phyloP scores from a whole-genome alignment of 1,139 yeast genomes.

The Kodamaea suecica region DNA sequence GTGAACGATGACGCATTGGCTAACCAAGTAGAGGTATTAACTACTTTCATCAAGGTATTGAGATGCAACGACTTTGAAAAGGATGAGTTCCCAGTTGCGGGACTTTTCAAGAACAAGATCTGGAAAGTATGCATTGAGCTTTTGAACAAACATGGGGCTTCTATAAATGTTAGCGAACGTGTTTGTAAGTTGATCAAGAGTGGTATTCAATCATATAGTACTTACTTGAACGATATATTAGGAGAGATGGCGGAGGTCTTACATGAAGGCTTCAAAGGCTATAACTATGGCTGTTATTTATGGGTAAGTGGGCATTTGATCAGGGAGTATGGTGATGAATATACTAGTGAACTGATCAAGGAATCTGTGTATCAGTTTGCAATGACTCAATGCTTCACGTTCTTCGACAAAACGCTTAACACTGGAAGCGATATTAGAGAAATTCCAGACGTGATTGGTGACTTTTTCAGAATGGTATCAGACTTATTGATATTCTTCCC shows the following conservation, averaged over 20 bases:
- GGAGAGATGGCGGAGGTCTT: slow-evolving; percentile 61
- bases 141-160: slow-evolving; percentile 52
- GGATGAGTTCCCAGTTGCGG: slow-evolving; percentile 53
- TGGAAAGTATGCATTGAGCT: slow-evolving; percentile 58
- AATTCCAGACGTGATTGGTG: slow-evolving; percentile 79
- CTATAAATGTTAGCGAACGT: slow-evolving; percentile 68
- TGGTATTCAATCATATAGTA: slow-evolving; percentile 63
- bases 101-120: slow-evolving; percentile 49
- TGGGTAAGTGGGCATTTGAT: slow-evolving; percentile 89
- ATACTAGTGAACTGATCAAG: slow-evolving; percentile 33
- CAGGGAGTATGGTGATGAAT: slow-evolving; percentile 72
- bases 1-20: slow-evolving; percentile 36
- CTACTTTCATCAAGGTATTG: slow-evolving; percentile 66
- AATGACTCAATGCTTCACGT: slow-evolving; percentile 41
- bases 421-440: slow-evolving; percentile 31
- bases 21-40: slow-evolving; percentile 71
- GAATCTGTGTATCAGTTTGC: slow-evolving; percentile 49
- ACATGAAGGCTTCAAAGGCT: slow-evolving; percentile 65
- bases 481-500: slow-evolving; percentile 84
- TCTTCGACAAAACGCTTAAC: slow-evolving; percentile 28
- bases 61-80: slow-evolving; percentile 34
- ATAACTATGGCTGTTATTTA: slow-evolving; percentile 76
- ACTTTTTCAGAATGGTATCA: slow-evolving; percentile 78
- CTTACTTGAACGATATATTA: slow-evolving; percentile 61
- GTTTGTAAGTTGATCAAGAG: slow-evolving; percentile 65